Conservation (phyloP, 805 yeast species). For the Wickerhamomyces alni region DNA sequence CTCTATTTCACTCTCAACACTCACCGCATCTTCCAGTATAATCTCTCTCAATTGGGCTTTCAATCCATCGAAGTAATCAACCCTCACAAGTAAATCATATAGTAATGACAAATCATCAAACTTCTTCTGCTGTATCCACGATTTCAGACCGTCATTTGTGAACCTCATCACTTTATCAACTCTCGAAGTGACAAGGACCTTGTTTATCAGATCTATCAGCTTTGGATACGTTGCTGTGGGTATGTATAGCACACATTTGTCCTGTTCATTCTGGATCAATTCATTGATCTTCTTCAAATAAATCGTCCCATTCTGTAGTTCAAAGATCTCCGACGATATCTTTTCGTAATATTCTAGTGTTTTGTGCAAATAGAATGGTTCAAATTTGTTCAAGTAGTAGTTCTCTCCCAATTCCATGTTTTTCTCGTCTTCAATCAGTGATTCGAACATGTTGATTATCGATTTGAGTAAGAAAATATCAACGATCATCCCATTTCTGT, state of each 20-base stretch:
- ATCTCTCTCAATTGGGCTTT: conserved; percentile 40
- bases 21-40: conserved; percentile 40
- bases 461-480: conserved; percentile 56
- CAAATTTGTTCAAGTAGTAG: conserved; percentile 59
- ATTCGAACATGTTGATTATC: conserved; percentile 64
- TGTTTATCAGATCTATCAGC: conserved; percentile 50
- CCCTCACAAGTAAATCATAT: conserved; percentile 45
- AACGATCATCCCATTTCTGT: conserved; percentile 50
- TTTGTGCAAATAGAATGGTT: conserved; percentile 51
- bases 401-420: conserved; percentile 42
- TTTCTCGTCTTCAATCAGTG: conserved; percentile 42
- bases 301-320: conserved; percentile 41
- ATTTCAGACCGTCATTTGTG: conserved; percentile 49
- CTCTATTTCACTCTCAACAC: conserved; percentile 9
- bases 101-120: conserved; percentile 38
- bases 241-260: conserved; percentile 45
- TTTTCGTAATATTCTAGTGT: conserved; percentile 51
- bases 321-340: conserved; percentile 39
- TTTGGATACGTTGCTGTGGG: conserved; percentile 51
- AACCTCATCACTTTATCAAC: conserved; percentile 48
- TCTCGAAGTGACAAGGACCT: conserved; percentile 49
- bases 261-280: conserved; percentile 58
- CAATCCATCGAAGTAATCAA: conserved; percentile 49
- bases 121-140: conserved; percentile 48
- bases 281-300: conserved; percentile 47